Percentiles rank a stretch among this genome's conserved stretches.
These are phyloP conservation scores for Neostapfia colusana DNA, from an alignment of 176 grass and related monocot species.

Conservation along the genomic window DNA sequence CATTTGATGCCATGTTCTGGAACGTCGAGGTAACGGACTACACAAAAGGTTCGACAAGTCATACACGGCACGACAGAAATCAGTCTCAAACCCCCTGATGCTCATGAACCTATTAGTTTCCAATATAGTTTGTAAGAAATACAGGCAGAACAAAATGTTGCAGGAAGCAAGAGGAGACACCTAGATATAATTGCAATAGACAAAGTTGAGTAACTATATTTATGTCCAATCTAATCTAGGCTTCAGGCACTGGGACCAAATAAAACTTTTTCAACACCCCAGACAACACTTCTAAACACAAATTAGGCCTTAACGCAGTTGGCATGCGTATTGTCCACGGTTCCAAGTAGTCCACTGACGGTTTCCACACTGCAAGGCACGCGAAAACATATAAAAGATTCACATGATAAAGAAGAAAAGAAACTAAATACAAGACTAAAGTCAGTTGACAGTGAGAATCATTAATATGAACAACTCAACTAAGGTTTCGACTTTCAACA, in stretches of 20 bases:
- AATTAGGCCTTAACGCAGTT: background rate
- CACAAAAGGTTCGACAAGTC: too few relatives aligned
- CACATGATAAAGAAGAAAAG: background rate
- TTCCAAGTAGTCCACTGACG: background rate
- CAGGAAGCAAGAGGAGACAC: too few relatives aligned
- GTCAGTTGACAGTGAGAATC: conserved; percentile 20
- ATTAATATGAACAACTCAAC: conserved; percentile 32
- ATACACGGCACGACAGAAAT: too few relatives aligned
- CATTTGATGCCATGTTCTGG: too few relatives aligned
- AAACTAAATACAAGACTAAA: background rate
- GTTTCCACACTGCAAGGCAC: background rate
- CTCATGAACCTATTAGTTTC: too few relatives aligned
- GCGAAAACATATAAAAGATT: conserved; percentile 24
- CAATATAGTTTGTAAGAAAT: background rate
- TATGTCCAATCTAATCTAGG: too few relatives aligned
- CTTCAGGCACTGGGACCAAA: background rate
- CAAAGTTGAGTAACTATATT: too few relatives aligned
- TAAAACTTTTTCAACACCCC: background rate
- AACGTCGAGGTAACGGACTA: too few relatives aligned
- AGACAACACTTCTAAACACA: background rate
- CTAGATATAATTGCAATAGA: too few relatives aligned
- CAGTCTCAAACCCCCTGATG: too few relatives aligned
- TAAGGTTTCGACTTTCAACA: background rate
- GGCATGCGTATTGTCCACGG: conserved; percentile 3
- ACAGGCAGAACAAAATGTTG: too few relatives aligned